These are phyloP conservation scores for Geoglossum cookeanum DNA, from an alignment of 2,329 filamentous ascomycete species.

Conservation along the genomic window DNA sequence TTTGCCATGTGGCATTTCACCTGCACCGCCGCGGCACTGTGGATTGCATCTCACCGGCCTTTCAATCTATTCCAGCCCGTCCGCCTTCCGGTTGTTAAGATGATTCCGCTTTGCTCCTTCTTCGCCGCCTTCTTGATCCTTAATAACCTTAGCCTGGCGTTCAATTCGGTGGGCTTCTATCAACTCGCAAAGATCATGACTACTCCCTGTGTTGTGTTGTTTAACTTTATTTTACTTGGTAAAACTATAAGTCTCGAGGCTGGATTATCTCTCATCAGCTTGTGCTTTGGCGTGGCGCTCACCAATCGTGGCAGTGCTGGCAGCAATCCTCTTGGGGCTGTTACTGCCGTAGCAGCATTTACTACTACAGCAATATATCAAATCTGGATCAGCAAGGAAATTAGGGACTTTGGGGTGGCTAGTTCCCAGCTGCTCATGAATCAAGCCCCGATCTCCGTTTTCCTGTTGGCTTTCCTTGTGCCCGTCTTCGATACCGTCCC, in stretches of 20 bases:
- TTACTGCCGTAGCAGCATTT: slow-evolving; percentile 25
- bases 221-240: slow-evolving; percentile 25
- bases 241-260: slow-evolving; percentile 24
- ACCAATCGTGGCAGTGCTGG: slow-evolving; percentile 24
- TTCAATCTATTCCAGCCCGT: slow-evolving; percentile 27
- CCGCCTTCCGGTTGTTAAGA: slow-evolving; percentile 24
- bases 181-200: slow-evolving; percentile 30
- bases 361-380: slow-evolving; percentile 27
- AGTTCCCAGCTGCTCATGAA: slow-evolving; percentile 26
- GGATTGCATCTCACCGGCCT: slow-evolving; percentile 21
- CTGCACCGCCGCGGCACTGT: slow-evolving; percentile 25
- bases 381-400: slow-evolving; percentile 31
- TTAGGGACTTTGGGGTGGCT: slow-evolving; percentile 24
- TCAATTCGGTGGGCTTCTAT: slow-evolving; percentile 29
- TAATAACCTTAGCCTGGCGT: slow-evolving; percentile 26
- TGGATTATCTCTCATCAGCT: slow-evolving; percentile 22
- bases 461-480: slow-evolving; percentile 23
- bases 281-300: slow-evolving; percentile 25
- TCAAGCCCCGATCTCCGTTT: slow-evolving; percentile 26
- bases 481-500: slow-evolving; percentile 24
- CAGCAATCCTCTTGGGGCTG: slow-evolving; percentile 23
- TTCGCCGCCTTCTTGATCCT: slow-evolving; percentile 28
- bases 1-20: slow-evolving; percentile 30
- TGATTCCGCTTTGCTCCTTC: slow-evolving; percentile 27
- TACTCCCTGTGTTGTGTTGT: slow-evolving; percentile 26